Base-by-base conservation (phyloP, 352 stramenopile genomes). In the Blastocystis sp. region DNA sequence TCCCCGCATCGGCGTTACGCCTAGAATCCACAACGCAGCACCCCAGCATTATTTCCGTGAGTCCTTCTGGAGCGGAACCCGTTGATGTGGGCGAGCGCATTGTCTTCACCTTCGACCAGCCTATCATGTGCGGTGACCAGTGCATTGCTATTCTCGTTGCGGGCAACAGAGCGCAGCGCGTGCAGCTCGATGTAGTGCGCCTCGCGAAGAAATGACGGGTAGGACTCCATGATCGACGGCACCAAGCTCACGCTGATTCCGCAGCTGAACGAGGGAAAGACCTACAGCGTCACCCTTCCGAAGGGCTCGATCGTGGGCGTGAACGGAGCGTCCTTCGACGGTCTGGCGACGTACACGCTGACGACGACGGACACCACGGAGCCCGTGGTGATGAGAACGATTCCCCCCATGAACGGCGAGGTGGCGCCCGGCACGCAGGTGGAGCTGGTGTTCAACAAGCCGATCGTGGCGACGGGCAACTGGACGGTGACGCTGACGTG, bases 361-460 rank as follows among this genome's bases (percentile, higher is more conserved):
- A 65, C 28, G 3, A 59, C 53, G 38, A 62, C 66, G 40, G 71
- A 81, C 59, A 21, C 38, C 3, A 14, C 28, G 40, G 71, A 81
- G n/a, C 71, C 59, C 56, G 45, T 40, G 21, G 10, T 81, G 45
- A 53, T 81, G 56, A 62, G 17, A 38, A 81, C 45, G 34, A 53
- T 81, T 38, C 71, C 71, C 43, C 21, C 41, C 21, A 52, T 34
- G 14, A 41, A 64, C 52, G 45, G 28, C 17, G 48, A 64, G 28
- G 52, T 65, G 34, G 71, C 34, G 14, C 34, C 23, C 10, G 48
- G 28, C 7, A 38, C 40, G 1, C 41, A 56, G 19, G 3, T 81
- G 14, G 60, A 40, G 14, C 23, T 81, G 3, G n/a, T 34, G 17
- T 81, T 81, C 71, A 81, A 81, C 59, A 81, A 81, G 71, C 21